Evolutionary conservation across 176 grass and related monocot species (phyloP).

Genomic region (Oryza officinalis): DNA sequence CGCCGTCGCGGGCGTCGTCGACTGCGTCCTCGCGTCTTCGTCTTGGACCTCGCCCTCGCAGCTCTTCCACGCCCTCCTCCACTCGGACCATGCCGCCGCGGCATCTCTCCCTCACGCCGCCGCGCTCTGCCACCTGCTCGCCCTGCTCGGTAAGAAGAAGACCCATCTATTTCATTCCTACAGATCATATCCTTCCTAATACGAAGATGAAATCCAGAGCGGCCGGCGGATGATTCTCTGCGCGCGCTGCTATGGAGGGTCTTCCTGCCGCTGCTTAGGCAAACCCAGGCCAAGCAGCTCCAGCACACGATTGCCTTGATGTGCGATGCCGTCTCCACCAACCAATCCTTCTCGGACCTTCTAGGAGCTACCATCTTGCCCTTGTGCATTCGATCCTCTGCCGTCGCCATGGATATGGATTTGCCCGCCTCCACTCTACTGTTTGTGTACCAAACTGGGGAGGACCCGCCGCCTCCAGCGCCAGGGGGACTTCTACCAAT

Average conservation of each 20-base stretch:
- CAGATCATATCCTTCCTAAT: too few species aligned
- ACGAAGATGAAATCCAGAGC: slow-evolving; percentile 12
- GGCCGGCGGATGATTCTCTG: slow-evolving; percentile 29
- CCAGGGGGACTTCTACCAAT: slow-evolving; percentile 24
- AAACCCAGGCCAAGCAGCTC: slow-evolving; percentile 40
- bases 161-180: neutral
- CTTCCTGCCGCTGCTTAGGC: slow-evolving; percentile 66
- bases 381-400: slow-evolving; percentile 66
- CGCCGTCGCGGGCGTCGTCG: slow-evolving; percentile 64
- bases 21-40: slow-evolving; percentile 76
- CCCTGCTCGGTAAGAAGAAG: slow-evolving; percentile 37
- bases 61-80: slow-evolving; percentile 75
- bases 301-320: slow-evolving; percentile 56
- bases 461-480: neutral
- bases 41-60: slow-evolving; percentile 35
- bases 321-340: slow-evolving; percentile 48
- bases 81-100: slow-evolving; percentile 34
- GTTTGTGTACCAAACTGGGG: slow-evolving; percentile 33
- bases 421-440: slow-evolving; percentile 8
- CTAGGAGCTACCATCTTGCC: slow-evolving; percentile 62
- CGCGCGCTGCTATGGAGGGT: slow-evolving; percentile 56
- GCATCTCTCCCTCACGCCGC: slow-evolving; percentile 46
- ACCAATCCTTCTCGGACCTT: slow-evolving; percentile 50
- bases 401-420: slow-evolving; percentile 41
- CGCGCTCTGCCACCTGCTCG: slow-evolving; percentile 73